phyloP scores from a whole-genome alignment of 768 basidiomycete species.

The Pleurotus sapidus region DNA sequence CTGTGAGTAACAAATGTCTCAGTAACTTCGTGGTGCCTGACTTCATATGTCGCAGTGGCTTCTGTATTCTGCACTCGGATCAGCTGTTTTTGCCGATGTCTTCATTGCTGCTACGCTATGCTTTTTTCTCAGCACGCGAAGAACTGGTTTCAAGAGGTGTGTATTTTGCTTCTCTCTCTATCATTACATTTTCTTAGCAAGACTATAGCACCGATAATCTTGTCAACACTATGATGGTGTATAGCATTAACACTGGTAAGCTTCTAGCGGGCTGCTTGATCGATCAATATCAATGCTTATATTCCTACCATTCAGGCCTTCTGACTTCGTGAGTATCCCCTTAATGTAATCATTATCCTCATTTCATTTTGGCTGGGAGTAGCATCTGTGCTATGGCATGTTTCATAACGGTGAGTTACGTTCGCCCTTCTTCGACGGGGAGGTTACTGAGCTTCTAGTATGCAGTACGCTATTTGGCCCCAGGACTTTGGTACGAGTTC shows the following conservation, averaged over 20 bases:
- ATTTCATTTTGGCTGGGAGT: background rate
- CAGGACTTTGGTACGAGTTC: slow-evolving; percentile 24
- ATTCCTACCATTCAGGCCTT: background rate
- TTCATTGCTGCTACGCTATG: slow-evolving; percentile 40
- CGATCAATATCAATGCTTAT: background rate
- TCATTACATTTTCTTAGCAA: background rate
- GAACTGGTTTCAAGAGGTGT: slow-evolving; percentile 34
- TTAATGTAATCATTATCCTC: background rate
- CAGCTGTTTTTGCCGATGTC: slow-evolving; percentile 42
- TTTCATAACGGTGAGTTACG: slow-evolving; percentile 26
- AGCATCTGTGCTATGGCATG: slow-evolving; percentile 15
- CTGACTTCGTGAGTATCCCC: background rate
- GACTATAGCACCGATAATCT: slow-evolving; percentile 33
- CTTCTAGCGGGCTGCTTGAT: background rate
- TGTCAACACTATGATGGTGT: slow-evolving; percentile 41
- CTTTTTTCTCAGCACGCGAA: slow-evolving; percentile 34
- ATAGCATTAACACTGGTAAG: slow-evolving; percentile 42
- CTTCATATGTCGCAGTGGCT: slow-evolving; percentile 18
- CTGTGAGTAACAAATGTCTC: background rate
- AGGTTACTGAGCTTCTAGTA: slow-evolving; percentile 28
- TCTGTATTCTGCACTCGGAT: slow-evolving; percentile 26
- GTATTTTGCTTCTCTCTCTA: background rate
- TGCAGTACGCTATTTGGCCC: slow-evolving; percentile 40
- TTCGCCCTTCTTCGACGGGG: slow-evolving; percentile 4
- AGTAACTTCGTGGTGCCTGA: background rate